Evolutionary conservation across 1,284 basidiomycete genomes (phyloP).

Genomic region (Cutaneotrichosporon mucoides): DNA sequence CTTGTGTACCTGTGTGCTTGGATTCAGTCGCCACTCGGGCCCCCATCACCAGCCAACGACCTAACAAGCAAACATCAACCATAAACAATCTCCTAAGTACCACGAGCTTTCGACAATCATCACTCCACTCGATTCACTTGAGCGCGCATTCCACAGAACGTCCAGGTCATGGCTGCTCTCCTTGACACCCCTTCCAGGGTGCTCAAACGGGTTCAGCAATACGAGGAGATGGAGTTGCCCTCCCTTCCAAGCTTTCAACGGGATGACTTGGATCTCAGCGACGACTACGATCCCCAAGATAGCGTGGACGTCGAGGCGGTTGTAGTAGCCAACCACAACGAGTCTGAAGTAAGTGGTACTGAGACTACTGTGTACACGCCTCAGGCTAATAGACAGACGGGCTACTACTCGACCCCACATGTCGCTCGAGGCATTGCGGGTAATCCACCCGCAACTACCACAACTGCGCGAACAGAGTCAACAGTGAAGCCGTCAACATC

Average conservation of each 20-base stretch:
- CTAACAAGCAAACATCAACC: no score
- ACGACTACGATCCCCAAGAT: neutral
- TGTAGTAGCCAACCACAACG: neutral
- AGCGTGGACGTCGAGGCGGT: neutral
- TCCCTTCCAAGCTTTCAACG: constrained; percentile 43
- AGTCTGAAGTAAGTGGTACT: neutral
- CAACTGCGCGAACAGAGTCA: constrained; percentile 1
- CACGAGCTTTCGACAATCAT: no score
- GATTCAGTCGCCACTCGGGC: no score
- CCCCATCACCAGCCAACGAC: no score
- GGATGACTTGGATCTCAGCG: constrained; percentile 33
- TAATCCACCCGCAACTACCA: neutral
- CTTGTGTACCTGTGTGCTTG: no score
- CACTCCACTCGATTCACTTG: neutral
- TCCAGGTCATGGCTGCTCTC: constrained; percentile 25
- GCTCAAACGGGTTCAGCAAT: constrained; percentile 35
- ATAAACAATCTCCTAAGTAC: no score
- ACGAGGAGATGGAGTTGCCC: constrained; percentile 45
- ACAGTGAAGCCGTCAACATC: neutral
- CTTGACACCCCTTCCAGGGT: constrained; percentile 40
- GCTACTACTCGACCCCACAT: neutral
- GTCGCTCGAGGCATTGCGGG: neutral
- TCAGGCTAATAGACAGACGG: neutral
- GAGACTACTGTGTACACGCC: neutral
- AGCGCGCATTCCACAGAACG: neutral